A percentile compares a stretch with the other conserved stretches of the same genome.
Evolutionary conservation across 306 rosid species (phyloP).

Genomic region (Glycine soja): DNA sequence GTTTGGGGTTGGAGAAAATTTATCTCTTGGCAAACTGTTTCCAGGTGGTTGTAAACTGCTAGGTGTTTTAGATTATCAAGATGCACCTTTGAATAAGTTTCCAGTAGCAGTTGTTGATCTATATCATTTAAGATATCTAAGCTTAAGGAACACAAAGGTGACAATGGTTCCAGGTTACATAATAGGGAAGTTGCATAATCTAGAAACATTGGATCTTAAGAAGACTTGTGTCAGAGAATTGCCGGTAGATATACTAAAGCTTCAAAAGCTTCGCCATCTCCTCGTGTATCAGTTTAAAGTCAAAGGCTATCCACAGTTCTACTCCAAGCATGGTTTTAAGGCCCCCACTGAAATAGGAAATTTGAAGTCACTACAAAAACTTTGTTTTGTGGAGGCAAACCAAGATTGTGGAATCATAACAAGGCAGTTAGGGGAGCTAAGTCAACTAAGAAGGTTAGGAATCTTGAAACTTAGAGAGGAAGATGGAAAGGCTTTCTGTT

Average conservation of each 20-base stretch:
- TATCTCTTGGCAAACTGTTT: slow-evolving; percentile 47
- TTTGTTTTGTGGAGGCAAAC: slow-evolving; percentile 60
- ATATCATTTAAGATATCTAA: slow-evolving; percentile 54
- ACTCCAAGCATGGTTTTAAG: slow-evolving; percentile 52
- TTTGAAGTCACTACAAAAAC: slow-evolving; percentile 58
- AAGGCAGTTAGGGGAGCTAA: slow-evolving; percentile 51
- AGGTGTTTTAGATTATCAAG: slow-evolving; percentile 55
- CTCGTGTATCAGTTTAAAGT: slow-evolving; percentile 51
- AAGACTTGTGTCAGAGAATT: slow-evolving; percentile 53
- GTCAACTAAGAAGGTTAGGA: slow-evolving; percentile 56
- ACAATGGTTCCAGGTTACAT: slow-evolving; percentile 50
- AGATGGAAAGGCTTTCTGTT: slow-evolving; percentile 57
- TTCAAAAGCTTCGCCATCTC: slow-evolving; percentile 58
- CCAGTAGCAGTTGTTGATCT: slow-evolving; percentile 48
- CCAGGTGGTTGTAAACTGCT: slow-evolving; percentile 56
- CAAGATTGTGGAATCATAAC: slow-evolving; percentile 47
- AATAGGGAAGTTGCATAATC: slow-evolving; percentile 58
- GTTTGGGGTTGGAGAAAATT: slow-evolving; percentile 53
- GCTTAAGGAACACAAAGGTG: slow-evolving; percentile 59
- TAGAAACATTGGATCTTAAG: slow-evolving; percentile 62
- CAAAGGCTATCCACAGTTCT: slow-evolving; percentile 47
- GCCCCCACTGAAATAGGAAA: slow-evolving; percentile 48
- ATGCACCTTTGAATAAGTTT: slow-evolving; percentile 49
- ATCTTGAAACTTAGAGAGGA: slow-evolving; percentile 54
- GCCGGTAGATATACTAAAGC: slow-evolving; percentile 62